Base-by-base conservation (phyloP, 2,329 filamentous ascomycete species). In the Amesomyces nigricolor region DNA sequence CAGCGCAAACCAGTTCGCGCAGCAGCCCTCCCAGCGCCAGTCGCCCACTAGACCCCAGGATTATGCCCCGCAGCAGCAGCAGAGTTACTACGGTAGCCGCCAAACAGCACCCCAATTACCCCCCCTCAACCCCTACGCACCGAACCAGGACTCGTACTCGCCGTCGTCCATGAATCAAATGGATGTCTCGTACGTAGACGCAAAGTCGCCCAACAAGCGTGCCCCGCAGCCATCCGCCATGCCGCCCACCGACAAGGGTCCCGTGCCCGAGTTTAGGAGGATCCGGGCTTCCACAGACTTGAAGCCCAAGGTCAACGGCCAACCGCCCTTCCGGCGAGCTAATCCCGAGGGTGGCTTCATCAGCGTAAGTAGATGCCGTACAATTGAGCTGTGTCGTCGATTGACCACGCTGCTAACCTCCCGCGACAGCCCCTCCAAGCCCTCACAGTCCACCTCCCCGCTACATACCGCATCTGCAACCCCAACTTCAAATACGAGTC, bases 401-500 rank as follows among this genome's bases (percentile, higher is more conserved):
- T 22, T 47, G 40, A 32, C 38, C 51, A 26, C 5, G 35, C n/a
- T 9, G 48, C 42, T 58, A 22, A 61, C 53, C 30, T 17, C 13
- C 11, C 5, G 13, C 48, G 39, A 40, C 68, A 95, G 90, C 94
- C 94, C 47, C 80, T 99, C 48, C 92, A 97, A 86, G 92, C 94
- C 47, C 79, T 99, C 58, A 99, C 94, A 1, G 87, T 88, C 40
- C 91, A 97, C 66, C 78, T 99, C 17, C 92, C 94, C 14, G 87
- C 91, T 5, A 97, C 94, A 2, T 99, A 99, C 75, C 88, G 94
- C 65, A 97, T 99, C 71, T 99, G 94, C 77, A 99, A 99, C 70
- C 91, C 91, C 3, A 86, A 82, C 66, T 99, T 99, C 79, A 96
- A 99, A 75, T 99, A 99, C 74, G 94, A 99, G 70, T 96, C 94